Percentiles rank a stretch among this genome's conserved stretches.
Conservation (phyloP, 495 filamentous ascomycete genomes). For the Podospora conica region DNA sequence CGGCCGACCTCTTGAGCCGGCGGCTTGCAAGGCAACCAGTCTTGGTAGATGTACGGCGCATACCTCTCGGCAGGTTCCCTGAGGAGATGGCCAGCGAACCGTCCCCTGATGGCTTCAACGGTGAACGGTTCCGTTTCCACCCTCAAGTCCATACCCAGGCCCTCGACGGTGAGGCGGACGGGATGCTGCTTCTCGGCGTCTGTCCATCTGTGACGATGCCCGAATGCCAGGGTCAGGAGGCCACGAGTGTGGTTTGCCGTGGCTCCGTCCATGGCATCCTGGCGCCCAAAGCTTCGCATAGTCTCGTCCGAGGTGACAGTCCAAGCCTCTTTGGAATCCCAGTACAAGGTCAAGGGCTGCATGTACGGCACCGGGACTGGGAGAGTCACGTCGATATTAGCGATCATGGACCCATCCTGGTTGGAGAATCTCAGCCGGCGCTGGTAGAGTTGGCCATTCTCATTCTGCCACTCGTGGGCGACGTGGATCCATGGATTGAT, state of each 20-base stretch:
- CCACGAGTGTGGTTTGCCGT: slow-evolving; percentile 38
- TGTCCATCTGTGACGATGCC: slow-evolving; percentile 29
- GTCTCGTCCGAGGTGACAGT: slow-evolving; percentile 32
- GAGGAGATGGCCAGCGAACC: slow-evolving; percentile 25
- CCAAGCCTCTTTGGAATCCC: slow-evolving; percentile 41
- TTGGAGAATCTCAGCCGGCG: slow-evolving; percentile 28
- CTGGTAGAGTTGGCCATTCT: slow-evolving; percentile 19
- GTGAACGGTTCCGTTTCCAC: neutral
- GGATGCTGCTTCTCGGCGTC: slow-evolving; percentile 37
- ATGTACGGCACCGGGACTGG: slow-evolving; percentile 41
- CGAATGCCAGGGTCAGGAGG: slow-evolving; percentile 46
- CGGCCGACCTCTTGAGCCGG: slow-evolving; percentile 19
- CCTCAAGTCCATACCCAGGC: slow-evolving; percentile 6
- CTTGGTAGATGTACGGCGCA: slow-evolving; percentile 29
- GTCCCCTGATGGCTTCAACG: slow-evolving; percentile 9
- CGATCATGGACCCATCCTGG: slow-evolving; percentile 22
- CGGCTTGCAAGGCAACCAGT: slow-evolving; percentile 35
- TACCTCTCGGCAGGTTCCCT: slow-evolving; percentile 21
- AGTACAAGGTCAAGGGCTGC: slow-evolving; percentile 42
- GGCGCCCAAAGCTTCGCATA: slow-evolving; percentile 7
- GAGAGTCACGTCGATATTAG: slow-evolving; percentile 42
- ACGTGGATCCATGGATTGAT: slow-evolving; percentile 62
- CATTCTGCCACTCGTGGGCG: slow-evolving; percentile 47
- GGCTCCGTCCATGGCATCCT: slow-evolving; percentile 15
- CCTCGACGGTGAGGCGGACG: slow-evolving; percentile 20